phyloP scores from a whole-genome alignment of 139 green algal genomes.

The Chlamydomonas incerta region DNA sequence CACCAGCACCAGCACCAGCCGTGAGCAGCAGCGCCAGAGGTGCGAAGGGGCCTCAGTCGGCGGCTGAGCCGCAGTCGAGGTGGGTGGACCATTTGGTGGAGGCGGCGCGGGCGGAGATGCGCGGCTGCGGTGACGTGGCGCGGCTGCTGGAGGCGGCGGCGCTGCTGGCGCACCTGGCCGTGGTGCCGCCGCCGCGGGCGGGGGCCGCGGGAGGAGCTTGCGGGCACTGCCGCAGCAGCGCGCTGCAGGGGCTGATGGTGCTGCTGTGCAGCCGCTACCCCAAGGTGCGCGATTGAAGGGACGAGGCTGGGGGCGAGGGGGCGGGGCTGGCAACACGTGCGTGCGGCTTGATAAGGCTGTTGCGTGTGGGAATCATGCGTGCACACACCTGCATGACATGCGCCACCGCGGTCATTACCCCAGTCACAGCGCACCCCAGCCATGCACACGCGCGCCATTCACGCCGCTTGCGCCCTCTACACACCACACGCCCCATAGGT shows the following conservation, averaged over 20 bases:
- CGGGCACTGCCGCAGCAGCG: slow-evolving; percentile 44
- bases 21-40: too few species aligned
- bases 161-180: slow-evolving; percentile 45
- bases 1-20: neutral
- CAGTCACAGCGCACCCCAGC: neutral
- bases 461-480: neutral
- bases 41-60: too few species aligned
- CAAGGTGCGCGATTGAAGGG: slow-evolving; percentile 62
- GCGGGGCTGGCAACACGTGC: too few species aligned
- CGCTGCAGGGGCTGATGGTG: slow-evolving; percentile 70
- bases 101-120: slow-evolving; percentile 58
- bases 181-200: neutral
- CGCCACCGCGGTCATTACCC: too few species aligned
- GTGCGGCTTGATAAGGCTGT: too few species aligned
- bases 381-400: too few species aligned
- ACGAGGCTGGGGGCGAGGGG: too few species aligned
- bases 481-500: slow-evolving; percentile 70
- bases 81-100: slow-evolving; percentile 64
- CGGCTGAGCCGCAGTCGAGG: too few species aligned
- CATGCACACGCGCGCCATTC: too few species aligned
- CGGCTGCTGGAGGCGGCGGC: slow-evolving; percentile 66
- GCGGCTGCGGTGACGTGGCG: slow-evolving; percentile 73
- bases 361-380: too few species aligned
- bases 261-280: slow-evolving; percentile 77
- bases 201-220: too few species aligned